Base-by-base conservation (phyloP, 768 basidiomycete species). In the Leccinum uliginosum region DNA sequence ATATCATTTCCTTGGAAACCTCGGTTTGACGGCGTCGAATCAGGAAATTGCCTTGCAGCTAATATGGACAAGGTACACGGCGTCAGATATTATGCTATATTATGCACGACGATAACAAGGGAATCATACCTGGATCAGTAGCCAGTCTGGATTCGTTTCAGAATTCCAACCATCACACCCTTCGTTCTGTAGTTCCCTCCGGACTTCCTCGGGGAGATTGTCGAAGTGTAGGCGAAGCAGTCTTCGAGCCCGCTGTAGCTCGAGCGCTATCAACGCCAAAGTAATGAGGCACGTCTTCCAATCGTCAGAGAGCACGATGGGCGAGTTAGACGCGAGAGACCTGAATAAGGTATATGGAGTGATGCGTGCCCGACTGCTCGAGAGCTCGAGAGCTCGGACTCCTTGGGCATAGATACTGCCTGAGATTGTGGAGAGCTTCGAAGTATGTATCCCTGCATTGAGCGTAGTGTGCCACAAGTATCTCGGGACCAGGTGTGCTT, bases 91-190 rank as follows among this genome's bases (percentile, higher is more conserved):
- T 15, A 24, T 45, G 19, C 21, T 14, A 3, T 23, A 29, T 9
- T 0, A 29, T 29, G 10, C 27, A 46, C 11, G 14, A 26, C 24
- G 24, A 14, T 1, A 12, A 53, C 21, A 2, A 11, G 4, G 34
- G 17, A 50, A 29, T 29, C 51, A 23, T 24, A 78, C 75, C 69
- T 81, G 80, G n/a, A 81, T 69, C 14, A 80, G 60, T 0, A 78
- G 59, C 79, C 77, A 81, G 48, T 78, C 78, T 2, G 63, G 48
- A 38, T 62, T 47, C 17, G 34, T 14, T 9, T 60, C 50, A 6
- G 65, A 48, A 11, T 57, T 29, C 65, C 63, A 60, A 17, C 61
- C 63, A 38, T 57, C 50, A 29, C 61, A 65, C 2, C 63, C 63
- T 17, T 56, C 55, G 17, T 67, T 73, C 44, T 63, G 51, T 7